Base-by-base conservation (phyloP, 2,329 filamentous ascomycete genomes). In the Fusarium citri region DNA sequence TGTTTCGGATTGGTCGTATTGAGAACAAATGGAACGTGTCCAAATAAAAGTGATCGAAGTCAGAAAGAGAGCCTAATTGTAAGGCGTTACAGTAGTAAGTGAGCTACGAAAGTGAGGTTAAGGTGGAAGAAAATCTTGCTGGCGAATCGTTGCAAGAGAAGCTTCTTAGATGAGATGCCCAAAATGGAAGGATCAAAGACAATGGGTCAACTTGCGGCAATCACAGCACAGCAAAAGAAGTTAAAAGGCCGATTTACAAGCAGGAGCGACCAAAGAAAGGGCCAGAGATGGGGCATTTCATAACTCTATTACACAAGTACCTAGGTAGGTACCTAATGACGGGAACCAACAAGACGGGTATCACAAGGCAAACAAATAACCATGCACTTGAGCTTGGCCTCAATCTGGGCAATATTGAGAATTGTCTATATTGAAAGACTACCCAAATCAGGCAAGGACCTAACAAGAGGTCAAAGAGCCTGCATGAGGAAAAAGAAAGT, bases 161-260 rank as follows among this genome's bases (percentile, higher is more conserved):
- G 46, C 43, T 47, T 65, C 41, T 71, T 53, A 66, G 64, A 71
- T 61, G 64, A 62, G 53, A 55, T 46, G 30, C 59, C 59, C 47
- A 69, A 69, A 62, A 63, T 66, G 68, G 68, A 72, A 69, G 59
- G 68, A 55, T 46, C 55, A 64, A 54, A 71, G 55, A 31, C 55
- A 66, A 64, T 63, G 55, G 62, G 54, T 48, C 45, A 57, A 42
- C 55, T 46, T 40, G 55, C 54, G 51, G 45, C 51, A 53, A 53
- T 42, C 26, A 46, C 23, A 46, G 6, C 25, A 15, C 23, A 20
- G 31, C 34, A 37, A 37, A 37, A 37, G 18, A 37, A 37, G 34
- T 37, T 37, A 37, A 37, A n/a, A n/a, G 34, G 18, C 34, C 34
- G 34, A 37, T 37, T 37, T n/a, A 60, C n/a, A 20, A 18, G 16